Conservation (phyloP, 2,329 filamentous ascomycete genomes). For the Daldinia sp. region DNA sequence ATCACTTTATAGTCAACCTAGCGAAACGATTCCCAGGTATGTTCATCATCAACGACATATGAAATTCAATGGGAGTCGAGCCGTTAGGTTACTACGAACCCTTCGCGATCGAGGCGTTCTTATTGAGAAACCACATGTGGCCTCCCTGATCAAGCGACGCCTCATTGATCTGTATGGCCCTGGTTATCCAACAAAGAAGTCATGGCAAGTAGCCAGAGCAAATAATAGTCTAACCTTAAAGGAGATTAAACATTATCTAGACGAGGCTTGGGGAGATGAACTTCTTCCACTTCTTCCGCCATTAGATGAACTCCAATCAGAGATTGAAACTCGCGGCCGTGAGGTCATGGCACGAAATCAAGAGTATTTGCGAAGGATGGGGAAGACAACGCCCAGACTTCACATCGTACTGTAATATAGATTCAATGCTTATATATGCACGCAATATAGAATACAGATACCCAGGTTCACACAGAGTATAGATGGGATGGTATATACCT, state of each 20-base stretch:
- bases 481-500: constrained; percentile 3
- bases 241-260: constrained; percentile 49
- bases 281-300: constrained; percentile 49
- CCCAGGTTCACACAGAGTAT: constrained; percentile 10
- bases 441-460: neutral
- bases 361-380: constrained; percentile 25
- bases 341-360: constrained; percentile 14
- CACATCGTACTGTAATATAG: constrained; percentile 12
- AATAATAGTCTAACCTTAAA: constrained; percentile 44
- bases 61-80: constrained; percentile 45
- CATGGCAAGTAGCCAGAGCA: constrained; percentile 34
- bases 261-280: constrained; percentile 49
- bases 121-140: constrained; percentile 37
- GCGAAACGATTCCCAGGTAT: constrained; percentile 10
- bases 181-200: constrained; percentile 29
- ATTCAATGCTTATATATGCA: neutral
- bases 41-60: constrained; percentile 16
- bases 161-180: constrained; percentile 49
- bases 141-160: constrained; percentile 42
- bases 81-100: constrained; percentile 47
- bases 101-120: constrained; percentile 47
- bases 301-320: constrained; percentile 39
- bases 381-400: constrained; percentile 20
- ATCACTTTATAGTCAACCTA: constrained; percentile 43
- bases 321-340: constrained; percentile 39